Conservation (phyloP, 176 grass and related monocot species). For the Juncus effusus region DNA sequence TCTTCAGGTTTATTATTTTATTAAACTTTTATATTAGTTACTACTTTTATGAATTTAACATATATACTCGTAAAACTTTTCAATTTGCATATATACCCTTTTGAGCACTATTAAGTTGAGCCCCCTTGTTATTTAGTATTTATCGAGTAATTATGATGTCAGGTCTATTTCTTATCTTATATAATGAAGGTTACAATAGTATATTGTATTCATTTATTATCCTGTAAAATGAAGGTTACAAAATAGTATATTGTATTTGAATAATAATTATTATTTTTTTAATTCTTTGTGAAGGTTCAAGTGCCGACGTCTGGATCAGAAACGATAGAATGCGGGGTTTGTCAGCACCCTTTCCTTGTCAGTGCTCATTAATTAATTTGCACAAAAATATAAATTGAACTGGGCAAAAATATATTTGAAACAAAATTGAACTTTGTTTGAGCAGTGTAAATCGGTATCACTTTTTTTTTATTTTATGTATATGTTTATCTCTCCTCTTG, state of each 20-base stretch:
- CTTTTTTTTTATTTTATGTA: constrained; percentile 9
- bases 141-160: too few species aligned
- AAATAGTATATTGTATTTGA: too few species aligned
- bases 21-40: not conserved
- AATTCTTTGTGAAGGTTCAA: constrained; percentile 49
- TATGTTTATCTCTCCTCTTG: constrained; percentile 2
- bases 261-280: too few species aligned
- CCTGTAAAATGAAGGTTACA: too few species aligned
- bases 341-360: constrained; percentile 95
- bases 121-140: too few species aligned
- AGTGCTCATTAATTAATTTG: constrained; percentile 52
- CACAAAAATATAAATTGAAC: not conserved
- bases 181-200: too few species aligned
- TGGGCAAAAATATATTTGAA: constrained; percentile 4
- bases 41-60: not conserved
- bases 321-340: constrained; percentile 90
- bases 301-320: constrained; percentile 78
- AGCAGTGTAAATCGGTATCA: constrained; percentile 4
- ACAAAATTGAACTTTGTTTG: not conserved
- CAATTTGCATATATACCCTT: not conserved
- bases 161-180: too few species aligned
- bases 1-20: constrained; percentile 58
- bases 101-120: too few species aligned
- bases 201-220: too few species aligned
- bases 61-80: not conserved